These are phyloP conservation scores for Pyracantha coccinea DNA, from an alignment of 331 rosid species.

Conservation along the genomic window DNA sequence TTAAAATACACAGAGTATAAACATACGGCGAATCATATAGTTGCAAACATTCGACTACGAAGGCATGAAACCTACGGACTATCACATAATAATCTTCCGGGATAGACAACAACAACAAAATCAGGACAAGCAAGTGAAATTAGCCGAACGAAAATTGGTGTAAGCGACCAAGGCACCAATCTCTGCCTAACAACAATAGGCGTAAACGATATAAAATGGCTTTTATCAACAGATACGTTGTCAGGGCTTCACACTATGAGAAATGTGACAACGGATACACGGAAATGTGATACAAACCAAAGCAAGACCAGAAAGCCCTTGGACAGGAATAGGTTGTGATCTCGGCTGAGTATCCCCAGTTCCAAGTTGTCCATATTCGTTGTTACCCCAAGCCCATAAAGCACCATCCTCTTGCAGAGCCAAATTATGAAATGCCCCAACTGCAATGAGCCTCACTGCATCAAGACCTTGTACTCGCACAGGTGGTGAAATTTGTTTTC, in stretches of 20 bases:
- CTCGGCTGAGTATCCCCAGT: constrained; percentile 99
- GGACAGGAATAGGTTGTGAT: constrained; percentile 86
- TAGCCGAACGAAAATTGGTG: not conserved
- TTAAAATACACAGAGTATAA: not conserved
- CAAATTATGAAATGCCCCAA: constrained; percentile 96
- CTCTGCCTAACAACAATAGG: not conserved
- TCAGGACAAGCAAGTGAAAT: not conserved
- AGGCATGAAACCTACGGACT: not conserved
- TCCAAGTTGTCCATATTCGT: constrained; percentile 98
- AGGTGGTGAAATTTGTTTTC: constrained; percentile 89
- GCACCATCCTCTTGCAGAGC: constrained; percentile 95
- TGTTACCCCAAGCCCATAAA: constrained; percentile 98
- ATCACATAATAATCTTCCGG: not conserved
- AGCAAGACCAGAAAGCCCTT: constrained; percentile 78
- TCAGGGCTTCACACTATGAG: not conserved
- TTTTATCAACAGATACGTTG: not conserved
- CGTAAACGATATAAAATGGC: not conserved
- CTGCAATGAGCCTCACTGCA: constrained; percentile 80
- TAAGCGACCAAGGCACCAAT: not conserved
- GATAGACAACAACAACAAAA: not conserved
- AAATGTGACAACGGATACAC: not conserved
- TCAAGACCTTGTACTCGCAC: constrained; percentile 98
- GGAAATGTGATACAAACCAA: constrained; percentile 48
- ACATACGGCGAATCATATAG: not conserved
- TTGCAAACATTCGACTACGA: not conserved